Evolutionary conservation across 305 asterid genomes (phyloP), one percentile per base, ranked within the genome.

Genomic region (Ilex paraguariensis): DNA sequence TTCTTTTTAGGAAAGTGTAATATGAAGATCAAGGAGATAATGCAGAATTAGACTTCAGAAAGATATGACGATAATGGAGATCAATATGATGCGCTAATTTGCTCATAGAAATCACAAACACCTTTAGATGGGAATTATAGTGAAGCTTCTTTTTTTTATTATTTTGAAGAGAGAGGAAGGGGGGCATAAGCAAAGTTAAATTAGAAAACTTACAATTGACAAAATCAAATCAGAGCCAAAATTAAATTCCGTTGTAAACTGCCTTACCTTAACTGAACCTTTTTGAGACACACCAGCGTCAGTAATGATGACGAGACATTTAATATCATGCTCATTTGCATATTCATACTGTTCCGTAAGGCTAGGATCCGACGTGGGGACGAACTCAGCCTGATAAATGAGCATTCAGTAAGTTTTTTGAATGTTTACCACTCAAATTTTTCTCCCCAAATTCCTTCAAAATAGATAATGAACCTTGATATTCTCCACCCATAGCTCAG

Each of bases 311-410:
- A 90, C 85, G n/a, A 93, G 92, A 65, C 95, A 93, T 82, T 87
- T 93, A 69, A 90, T 90, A 73, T 87, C 95, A 65, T 86, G 85
- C 72, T 93, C 99, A 14, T 81, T 90, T 5, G 99, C 99, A 82
- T 93, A 93, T 75, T 93, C 99, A 65, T 90, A 93, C 70, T 93
- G 99, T 74, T 93, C 96, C 2, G 93, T 90, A 51, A 87, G 92
- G 81, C 96, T 93, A 57, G 99, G 99, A 82, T 93, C 97, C 70
- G 68, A 56, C 64, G 82, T 33, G 5, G 95, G 99, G 32, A 93
- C 96, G 69, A 78, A 86, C 65, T 90, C 93, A 33, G 97, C 97
- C 98, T 93, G 97, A 52, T 52, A 3, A 14, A 52, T 5, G n/a
- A 3, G 4, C 10, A 46, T 10, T 46, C 15, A 46, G 13, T 4